phyloP scores from a whole-genome alignment of 2,329 filamentous ascomycete species.

The Endoconidiophora polonica region DNA sequence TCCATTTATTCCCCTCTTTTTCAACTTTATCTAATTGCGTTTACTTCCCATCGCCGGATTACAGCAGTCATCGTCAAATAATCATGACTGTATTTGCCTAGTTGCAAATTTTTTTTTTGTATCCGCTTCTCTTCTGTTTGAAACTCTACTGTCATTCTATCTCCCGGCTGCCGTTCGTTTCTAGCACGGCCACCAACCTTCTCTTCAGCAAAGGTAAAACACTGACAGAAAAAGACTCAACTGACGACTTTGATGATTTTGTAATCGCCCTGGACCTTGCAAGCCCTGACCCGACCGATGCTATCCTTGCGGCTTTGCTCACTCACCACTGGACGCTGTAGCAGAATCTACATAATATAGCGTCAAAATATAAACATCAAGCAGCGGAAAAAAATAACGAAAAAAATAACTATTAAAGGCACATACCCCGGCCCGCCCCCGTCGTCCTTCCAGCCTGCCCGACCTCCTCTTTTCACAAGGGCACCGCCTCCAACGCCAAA shows the following conservation, averaged over 20 bases:
- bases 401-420: constrained; percentile 1
- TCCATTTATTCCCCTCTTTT: background rate
- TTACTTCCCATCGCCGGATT: background rate
- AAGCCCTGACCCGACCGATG: background rate
- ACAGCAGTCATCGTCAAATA: no score
- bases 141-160: background rate
- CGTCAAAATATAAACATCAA: background rate
- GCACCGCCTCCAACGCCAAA: constrained; percentile 2
- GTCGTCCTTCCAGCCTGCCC: constrained; percentile 4
- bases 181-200: background rate
- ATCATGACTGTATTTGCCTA: no score
- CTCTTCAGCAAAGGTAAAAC: background rate
- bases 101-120: background rate
- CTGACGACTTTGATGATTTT: background rate
- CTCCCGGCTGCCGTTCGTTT: background rate
- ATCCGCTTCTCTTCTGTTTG: background rate
- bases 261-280: background rate
- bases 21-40: background rate
- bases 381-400: background rate
- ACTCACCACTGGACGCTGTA: background rate
- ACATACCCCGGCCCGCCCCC: constrained; percentile 5
- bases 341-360: background rate
- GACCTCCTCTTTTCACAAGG: constrained; percentile 11
- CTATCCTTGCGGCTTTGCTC: background rate
- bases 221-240: background rate